phyloP scores from a whole-genome alignment of 495 filamentous ascomycete genomes.

The Xylaria flabelliformis region DNA sequence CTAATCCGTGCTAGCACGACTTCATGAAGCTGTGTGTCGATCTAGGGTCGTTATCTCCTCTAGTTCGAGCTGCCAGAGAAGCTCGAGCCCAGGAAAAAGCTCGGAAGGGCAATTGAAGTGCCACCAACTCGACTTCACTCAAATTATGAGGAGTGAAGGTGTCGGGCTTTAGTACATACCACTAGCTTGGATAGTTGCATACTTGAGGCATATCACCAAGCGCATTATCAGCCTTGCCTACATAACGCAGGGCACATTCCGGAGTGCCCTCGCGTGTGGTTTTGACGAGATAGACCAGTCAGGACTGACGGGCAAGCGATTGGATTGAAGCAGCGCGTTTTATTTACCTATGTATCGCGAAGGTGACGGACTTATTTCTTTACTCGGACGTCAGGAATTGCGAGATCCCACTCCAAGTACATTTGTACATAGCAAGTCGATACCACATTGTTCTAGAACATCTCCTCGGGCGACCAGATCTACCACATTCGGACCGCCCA shows the following conservation, averaged over 20 bases:
- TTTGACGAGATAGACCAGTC: slow-evolving; percentile 22
- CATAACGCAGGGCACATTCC: slow-evolving; percentile 8
- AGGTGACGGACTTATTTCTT: slow-evolving; percentile 28
- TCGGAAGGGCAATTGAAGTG: slow-evolving; percentile 56
- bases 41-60: slow-evolving; percentile 67
- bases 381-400: slow-evolving; percentile 29
- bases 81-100: slow-evolving; percentile 86
- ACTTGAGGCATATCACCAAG: slow-evolving; percentile 2
- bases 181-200: slow-evolving; percentile 26
- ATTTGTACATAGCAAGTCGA: slow-evolving; percentile 28
- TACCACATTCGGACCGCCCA: slow-evolving; percentile 16
- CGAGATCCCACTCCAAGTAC: slow-evolving; percentile 24
- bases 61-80: slow-evolving; percentile 84
- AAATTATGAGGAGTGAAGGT: slow-evolving; percentile 12
- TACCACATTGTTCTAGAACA: slow-evolving; percentile 25
- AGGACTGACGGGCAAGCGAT: slow-evolving; percentile 21
- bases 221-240: slow-evolving; percentile 15
- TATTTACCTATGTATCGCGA: slow-evolving; percentile 23
- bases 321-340: slow-evolving; percentile 28
- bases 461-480: slow-evolving; percentile 28
- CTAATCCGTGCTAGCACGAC: slow-evolving; percentile 68
- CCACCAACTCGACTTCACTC: slow-evolving; percentile 2
- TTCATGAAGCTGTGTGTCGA: slow-evolving; percentile 87
- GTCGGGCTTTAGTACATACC: slow-evolving; percentile 13
- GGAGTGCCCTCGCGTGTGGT: neutral